Percentiles rank a stretch among this genome's conserved stretches.
phyloP scores from a whole-genome alignment of 208 protist species.

The Endotrypanum monterogeii region DNA sequence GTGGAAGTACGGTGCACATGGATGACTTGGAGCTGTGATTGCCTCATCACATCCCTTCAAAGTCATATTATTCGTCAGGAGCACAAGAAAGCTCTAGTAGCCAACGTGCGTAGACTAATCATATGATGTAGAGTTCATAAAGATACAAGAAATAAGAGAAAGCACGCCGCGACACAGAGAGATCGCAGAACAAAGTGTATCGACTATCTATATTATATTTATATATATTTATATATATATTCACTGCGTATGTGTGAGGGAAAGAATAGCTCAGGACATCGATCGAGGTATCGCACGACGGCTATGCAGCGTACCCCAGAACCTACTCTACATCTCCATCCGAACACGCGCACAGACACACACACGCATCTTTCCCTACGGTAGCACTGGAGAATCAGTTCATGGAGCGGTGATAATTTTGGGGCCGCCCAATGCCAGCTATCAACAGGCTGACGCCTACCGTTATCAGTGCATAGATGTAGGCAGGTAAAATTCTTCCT shows the following conservation, averaged over 20 bases:
- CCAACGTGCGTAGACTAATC: too few species aligned
- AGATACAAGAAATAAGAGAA: too few species aligned
- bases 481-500: slow-evolving; percentile 22
- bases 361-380: too few species aligned
- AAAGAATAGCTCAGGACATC: not conserved
- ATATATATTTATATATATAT: not conserved
- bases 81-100: too few species aligned
- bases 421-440: slow-evolving; percentile 37
- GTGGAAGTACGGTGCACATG: not conserved
- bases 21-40: not conserved
- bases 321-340: not conserved
- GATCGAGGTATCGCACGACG: not conserved
- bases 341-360: too few species aligned
- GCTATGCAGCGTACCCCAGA: not conserved
- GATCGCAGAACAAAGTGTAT: too few species aligned
- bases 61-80: too few species aligned
- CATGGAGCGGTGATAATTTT: slow-evolving; percentile 25
- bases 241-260: not conserved
- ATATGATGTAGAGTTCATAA: too few species aligned
- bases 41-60: not conserved
- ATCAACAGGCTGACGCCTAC: slow-evolving; percentile 35
- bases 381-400: not conserved
- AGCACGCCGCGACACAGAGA: too few species aligned
- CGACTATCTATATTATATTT: too few species aligned
- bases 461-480: slow-evolving; percentile 43